Percentiles rank a stretch among this genome's conserved stretches.
Conservation (phyloP, 1,284 basidiomycete genomes). For the Ceraceosorus guamensis region DNA sequence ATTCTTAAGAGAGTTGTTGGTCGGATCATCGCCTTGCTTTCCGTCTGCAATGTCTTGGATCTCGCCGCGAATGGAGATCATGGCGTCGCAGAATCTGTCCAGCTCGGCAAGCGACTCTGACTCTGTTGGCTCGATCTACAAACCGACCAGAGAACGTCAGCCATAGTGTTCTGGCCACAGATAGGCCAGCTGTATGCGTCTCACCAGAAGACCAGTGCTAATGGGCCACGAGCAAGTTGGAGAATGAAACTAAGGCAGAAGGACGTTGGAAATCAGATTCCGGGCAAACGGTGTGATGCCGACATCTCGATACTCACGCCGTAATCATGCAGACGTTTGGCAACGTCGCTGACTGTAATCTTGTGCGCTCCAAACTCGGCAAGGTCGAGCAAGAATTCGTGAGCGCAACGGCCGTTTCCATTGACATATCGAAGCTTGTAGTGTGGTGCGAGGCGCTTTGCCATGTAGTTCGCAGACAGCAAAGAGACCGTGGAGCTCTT, state of each 20-base stretch:
- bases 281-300: too few species aligned
- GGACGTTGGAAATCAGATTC: too few species aligned
- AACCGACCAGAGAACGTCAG: too few species aligned
- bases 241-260: too few species aligned
- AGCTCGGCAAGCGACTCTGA: conserved; percentile 42
- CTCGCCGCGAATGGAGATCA: conserved; percentile 89
- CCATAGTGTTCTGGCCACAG: too few species aligned
- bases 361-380: conserved; percentile 83
- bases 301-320: too few species aligned
- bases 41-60: conserved; percentile 79
- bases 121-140: conserved; percentile 47
- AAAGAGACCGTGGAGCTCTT: conserved; percentile 79
- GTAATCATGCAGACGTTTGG: conserved; percentile 75
- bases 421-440: conserved; percentile 89
- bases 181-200: too few species aligned
- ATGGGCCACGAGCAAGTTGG: conserved; percentile 48
- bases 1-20: conserved; percentile 76
- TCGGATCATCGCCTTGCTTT: conserved; percentile 54
- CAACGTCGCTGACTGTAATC: conserved; percentile 88
- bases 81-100: conserved; percentile 81
- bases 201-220: conserved; percentile 42
- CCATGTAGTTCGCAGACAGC: conserved; percentile 95
- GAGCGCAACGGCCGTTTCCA: conserved; percentile 79
- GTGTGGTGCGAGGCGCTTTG: conserved; percentile 71
- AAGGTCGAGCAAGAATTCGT: conserved; percentile 89